Evolutionary conservation across 371 early-diverging fungal species (phyloP), one percentile per base, ranked within the genome.

Genomic region (Smittium culicis): DNA sequence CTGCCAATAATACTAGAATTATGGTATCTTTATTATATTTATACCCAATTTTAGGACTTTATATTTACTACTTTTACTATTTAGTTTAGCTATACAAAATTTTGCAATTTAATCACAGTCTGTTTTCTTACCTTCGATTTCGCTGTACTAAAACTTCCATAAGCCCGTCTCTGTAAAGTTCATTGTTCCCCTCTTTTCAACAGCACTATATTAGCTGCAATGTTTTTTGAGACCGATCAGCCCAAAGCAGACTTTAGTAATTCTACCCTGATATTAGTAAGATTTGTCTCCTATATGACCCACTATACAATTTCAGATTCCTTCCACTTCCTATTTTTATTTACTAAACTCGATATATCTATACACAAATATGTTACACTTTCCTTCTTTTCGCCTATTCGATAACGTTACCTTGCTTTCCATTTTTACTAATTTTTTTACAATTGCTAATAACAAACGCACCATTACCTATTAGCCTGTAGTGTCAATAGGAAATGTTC

Each of bases 401-500:
- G 60, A 31, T 29, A 11, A 11, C 31, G 60, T 29, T 29, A 11
- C n/a, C n/a, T 59, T 27, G 5, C n/a, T n/a, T 27, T 5, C 5
- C 5, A 31, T 59, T 14, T 59, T 27, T 17, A 17, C n/a, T 54
- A n/a, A n/a, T 54, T n/a, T 54, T 54, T 54, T 54, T 17, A 61
- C 61, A 61, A 24, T 17, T 57, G 58, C 16, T 61, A 25, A 61
- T 17, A 24, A 61, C 25, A 25, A 25, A 16, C 25, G 16, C 25
- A 32, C 16, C 25, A 24, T 16, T 61, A 25, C 25, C 17, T n/a
- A n/a, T 27, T 66, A 66, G 67, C 89, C 89, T 5, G 78, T 86
- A 0, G 88, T 90, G 14, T 88, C 90, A 5, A 85, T 89, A 57
- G 90, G 89, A 61, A 89, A 88, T 69, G 87, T 89, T 30, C 88